phyloP scores from a whole-genome alignment of 1,284 basidiomycete species.

The Cryptococcus sp. region DNA sequence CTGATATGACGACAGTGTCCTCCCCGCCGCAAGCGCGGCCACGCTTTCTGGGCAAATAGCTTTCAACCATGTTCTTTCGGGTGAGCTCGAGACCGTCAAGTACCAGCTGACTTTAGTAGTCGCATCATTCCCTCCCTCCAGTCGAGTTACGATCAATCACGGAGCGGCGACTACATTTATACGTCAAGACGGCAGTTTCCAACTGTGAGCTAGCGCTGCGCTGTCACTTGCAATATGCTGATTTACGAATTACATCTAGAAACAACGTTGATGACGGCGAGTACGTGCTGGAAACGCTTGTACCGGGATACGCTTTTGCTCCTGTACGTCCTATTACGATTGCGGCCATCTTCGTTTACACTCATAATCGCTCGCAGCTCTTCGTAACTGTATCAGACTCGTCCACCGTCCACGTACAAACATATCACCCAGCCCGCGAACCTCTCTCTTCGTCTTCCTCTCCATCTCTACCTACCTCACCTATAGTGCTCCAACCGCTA shows the following conservation, averaged over 20 bases:
- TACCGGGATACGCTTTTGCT: conserved; percentile 36
- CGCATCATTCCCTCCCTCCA: conserved; percentile 22
- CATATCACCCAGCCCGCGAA: conserved; percentile 67
- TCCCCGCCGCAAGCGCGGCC: conserved; percentile 11
- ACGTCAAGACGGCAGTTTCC: conserved; percentile 40
- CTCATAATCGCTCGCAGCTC: conserved; percentile 28
- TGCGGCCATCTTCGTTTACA: conserved; percentile 1
- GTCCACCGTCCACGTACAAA: conserved; percentile 55
- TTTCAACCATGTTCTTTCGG: conserved; percentile 10
- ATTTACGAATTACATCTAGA: conserved; percentile 8
- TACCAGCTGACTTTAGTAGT: not conserved
- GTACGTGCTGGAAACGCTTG: conserved; percentile 38
- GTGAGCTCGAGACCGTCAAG: conserved; percentile 1
- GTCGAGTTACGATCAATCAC: conserved; percentile 35
- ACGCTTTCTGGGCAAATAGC: conserved; percentile 17
- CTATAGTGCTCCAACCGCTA: conserved; percentile 60
- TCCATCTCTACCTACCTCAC: conserved; percentile 69
- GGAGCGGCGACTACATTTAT: conserved; percentile 30
- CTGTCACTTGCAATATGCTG: not conserved
- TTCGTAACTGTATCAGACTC: conserved; percentile 27
- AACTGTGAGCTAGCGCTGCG: conserved; percentile 30
- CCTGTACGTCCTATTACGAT: conserved; percentile 23
- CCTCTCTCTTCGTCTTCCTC: conserved; percentile 61
- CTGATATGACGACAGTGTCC: conserved; percentile 5
- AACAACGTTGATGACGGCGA: conserved; percentile 31